A percentile compares a stretch with the other conserved stretches of the same genome.
Evolutionary conservation across 352 stramenopile genomes (phyloP).

Genomic region (Pythium guiyangense): DNA sequence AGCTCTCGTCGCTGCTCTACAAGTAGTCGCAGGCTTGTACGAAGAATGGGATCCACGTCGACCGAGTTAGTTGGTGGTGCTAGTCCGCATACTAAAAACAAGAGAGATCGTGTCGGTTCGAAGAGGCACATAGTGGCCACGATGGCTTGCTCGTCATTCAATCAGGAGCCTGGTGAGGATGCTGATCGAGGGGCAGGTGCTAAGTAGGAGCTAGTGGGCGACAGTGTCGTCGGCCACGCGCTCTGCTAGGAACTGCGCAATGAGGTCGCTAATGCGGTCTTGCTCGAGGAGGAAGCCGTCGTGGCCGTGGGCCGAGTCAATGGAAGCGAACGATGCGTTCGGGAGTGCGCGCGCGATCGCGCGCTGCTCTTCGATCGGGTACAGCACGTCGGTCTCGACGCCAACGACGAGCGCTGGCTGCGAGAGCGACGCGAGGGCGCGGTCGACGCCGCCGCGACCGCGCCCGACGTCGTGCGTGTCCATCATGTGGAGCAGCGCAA

Average conservation of each 20-base stretch:
- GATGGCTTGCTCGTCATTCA: too few relatives aligned
- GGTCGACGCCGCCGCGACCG: conserved; percentile 70
- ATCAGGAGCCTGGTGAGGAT: too few relatives aligned
- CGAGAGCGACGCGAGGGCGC: conserved; percentile 44
- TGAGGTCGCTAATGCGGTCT: conserved; percentile 83
- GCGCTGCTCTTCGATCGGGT: conserved; percentile 91
- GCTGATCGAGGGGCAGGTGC: too few relatives aligned
- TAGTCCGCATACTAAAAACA: too few relatives aligned
- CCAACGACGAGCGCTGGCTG: conserved; percentile 90
- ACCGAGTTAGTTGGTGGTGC: too few relatives aligned
- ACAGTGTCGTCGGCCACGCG: conserved; percentile 8
- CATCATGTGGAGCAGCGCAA: conserved; percentile 95
- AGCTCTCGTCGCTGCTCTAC: conserved; percentile 76
- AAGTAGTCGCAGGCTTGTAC: too few relatives aligned
- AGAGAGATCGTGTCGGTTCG: too few relatives aligned
- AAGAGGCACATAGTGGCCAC: too few relatives aligned
- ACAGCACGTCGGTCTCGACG: conserved; percentile 94
- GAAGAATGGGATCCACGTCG: too few relatives aligned
- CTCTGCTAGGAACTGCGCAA: conserved; percentile 53
- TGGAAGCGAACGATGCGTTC: conserved; percentile 81
- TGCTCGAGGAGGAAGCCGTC: conserved; percentile 97
- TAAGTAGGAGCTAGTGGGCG: too few relatives aligned
- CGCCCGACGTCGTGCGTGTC: conserved; percentile 94
- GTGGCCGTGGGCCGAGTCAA: conserved; percentile 92
- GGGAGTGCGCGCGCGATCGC: conserved; percentile 81